Evolutionary conservation across 169 alveolate species (phyloP).

Genomic region (Plasmodium vivax): DNA sequence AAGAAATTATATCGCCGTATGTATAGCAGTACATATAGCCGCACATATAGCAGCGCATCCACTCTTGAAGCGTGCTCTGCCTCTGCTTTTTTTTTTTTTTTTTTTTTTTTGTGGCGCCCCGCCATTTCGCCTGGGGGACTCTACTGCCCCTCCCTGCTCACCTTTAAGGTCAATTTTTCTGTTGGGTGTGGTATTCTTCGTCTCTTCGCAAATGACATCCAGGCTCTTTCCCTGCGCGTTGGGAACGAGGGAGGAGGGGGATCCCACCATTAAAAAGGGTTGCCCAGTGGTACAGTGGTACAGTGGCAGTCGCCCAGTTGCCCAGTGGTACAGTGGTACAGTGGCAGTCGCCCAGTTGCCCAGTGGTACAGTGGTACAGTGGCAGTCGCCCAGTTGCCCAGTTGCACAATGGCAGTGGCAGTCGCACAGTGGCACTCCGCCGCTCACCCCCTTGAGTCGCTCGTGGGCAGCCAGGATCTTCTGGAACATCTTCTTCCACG

Average conservation of each 20-base stretch:
- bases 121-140: neutral
- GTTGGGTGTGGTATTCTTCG: constrained; percentile 43
- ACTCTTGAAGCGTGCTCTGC: neutral
- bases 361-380: too few relatives aligned
- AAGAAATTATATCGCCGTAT: neutral
- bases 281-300: too few relatives aligned
- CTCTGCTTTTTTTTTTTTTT: neutral
- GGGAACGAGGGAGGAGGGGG: neutral
- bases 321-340: too few relatives aligned
- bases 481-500: constrained; percentile 62
- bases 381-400: too few relatives aligned
- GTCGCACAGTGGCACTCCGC: too few relatives aligned
- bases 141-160: neutral
- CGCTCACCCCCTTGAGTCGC: constrained; percentile 37
- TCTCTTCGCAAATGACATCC: constrained; percentile 47
- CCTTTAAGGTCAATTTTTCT: constrained; percentile 73
- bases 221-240: constrained; percentile 37
- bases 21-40: too few relatives aligned
- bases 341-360: too few relatives aligned
- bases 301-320: too few relatives aligned
- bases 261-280: neutral
- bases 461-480: constrained; percentile 59
- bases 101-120: neutral
- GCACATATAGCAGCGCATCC: too few relatives aligned
- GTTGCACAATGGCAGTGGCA: too few relatives aligned